A percentile compares a stretch with the other conserved stretches of the same genome.
These are phyloP conservation scores for Backusella parvicylindrica DNA, from an alignment of 192 early-diverging fungal genomes.

Conservation along the genomic window DNA sequence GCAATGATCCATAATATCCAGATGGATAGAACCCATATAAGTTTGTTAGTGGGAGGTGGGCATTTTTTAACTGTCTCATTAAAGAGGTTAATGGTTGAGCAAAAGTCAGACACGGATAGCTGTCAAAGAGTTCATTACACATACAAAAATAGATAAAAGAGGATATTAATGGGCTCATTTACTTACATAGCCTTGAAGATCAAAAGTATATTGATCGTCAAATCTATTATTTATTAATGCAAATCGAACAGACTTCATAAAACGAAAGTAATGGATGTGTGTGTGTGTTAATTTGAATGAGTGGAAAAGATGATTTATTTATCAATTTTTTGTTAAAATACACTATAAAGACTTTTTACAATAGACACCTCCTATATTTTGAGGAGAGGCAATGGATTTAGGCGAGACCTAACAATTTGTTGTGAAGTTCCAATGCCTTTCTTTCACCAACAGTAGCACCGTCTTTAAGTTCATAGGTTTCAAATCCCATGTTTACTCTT, in stretches of 20 bases:
- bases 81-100: background rate
- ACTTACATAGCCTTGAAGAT: slow-evolving; percentile 33
- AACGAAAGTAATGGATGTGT: background rate
- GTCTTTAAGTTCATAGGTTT: background rate
- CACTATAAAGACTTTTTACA: background rate
- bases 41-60: slow-evolving; percentile 4
- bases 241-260: slow-evolving; percentile 20
- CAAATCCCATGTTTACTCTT: slow-evolving; percentile 22
- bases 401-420: slow-evolving; percentile 1
- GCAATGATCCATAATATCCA: slow-evolving; percentile 23
- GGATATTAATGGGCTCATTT: background rate
- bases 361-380: background rate
- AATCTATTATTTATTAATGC: slow-evolving; percentile 23
- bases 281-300: background rate
- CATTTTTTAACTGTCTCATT: slow-evolving; percentile 1
- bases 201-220: slow-evolving; percentile 36
- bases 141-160: background rate
- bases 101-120: slow-evolving; percentile 13
- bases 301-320: background rate
- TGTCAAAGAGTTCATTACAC: background rate
- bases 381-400: background rate
- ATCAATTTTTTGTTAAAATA: background rate
- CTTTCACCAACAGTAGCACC: background rate
- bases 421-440: slow-evolving; percentile 4
- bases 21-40: slow-evolving; percentile 1